A percentile compares a stretch with the other conserved stretches of the same genome.
Evolutionary conservation across 1,139 yeast species (phyloP).

Genomic region (Yamadazyma kanchanaburiensis): DNA sequence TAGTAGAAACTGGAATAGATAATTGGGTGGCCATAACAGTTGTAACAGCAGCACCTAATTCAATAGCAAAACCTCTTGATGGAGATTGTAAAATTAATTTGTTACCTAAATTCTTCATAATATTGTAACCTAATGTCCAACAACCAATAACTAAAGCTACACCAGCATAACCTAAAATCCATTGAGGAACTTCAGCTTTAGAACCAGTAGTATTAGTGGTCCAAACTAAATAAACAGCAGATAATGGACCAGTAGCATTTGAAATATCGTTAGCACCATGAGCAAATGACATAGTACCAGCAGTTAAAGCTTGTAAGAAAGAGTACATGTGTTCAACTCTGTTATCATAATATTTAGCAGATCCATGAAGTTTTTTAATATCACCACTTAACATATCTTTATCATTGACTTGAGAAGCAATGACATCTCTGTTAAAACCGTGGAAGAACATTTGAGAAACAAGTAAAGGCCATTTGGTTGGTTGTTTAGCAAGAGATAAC

Average conservation of each 20-base stretch:
- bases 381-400: conserved; percentile 36
- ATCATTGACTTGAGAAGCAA: conserved; percentile 41
- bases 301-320: conserved; percentile 68
- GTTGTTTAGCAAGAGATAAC: conserved; percentile 41
- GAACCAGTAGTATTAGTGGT: conserved; percentile 41
- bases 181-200: conserved; percentile 62
- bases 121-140: conserved; percentile 72
- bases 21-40: conserved; percentile 74
- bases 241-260: conserved; percentile 74
- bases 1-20: conserved; percentile 70
- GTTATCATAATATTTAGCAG: conserved; percentile 67
- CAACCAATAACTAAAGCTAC: conserved; percentile 64
- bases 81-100: conserved; percentile 76
- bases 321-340: conserved; percentile 70
- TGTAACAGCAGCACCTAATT: conserved; percentile 76
- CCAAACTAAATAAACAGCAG: conserved; percentile 68
- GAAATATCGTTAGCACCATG: conserved; percentile 83
- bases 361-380: conserved; percentile 49
- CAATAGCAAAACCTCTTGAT: conserved; percentile 75
- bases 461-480: conserved; percentile 52
- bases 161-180: conserved; percentile 72
- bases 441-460: conserved; percentile 49
- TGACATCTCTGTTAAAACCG: conserved; percentile 66
- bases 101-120: conserved; percentile 72
- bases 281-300: conserved; percentile 78